Evolutionary conservation across 148 eudicot species (phyloP).

Genomic region (Rhododendron ovatum): DNA sequence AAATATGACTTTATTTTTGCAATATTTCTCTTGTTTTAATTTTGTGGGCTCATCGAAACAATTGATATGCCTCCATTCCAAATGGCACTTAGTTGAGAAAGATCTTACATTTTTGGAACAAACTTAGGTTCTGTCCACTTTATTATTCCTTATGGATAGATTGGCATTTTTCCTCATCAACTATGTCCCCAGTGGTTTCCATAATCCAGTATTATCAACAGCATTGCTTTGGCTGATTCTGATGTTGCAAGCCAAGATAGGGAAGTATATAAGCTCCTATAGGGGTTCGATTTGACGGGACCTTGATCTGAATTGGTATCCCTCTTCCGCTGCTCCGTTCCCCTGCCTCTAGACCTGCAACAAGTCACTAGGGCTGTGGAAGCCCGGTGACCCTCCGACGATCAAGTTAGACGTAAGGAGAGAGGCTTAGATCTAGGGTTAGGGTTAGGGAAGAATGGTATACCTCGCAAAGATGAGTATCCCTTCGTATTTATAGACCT

Average conservation of each 20-base stretch:
- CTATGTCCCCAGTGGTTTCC: not conserved
- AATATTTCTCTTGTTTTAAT: not conserved
- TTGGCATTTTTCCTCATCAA: not conserved
- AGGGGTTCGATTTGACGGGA: too few relatives aligned
- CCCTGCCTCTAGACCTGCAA: too few relatives aligned
- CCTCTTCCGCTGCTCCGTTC: too few relatives aligned
- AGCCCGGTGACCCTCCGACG: too few relatives aligned
- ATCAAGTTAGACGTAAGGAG: too few relatives aligned
- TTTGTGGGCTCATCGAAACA: not conserved
- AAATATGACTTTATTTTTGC: not conserved
- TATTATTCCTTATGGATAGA: not conserved
- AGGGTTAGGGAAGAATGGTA: too few relatives aligned
- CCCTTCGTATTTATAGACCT: too few relatives aligned
- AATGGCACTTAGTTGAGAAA: not conserved
- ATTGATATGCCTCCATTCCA: not conserved
- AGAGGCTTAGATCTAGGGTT: too few relatives aligned
- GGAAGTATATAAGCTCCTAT: not conserved
- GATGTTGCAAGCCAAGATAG: not conserved
- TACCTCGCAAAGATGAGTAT: too few relatives aligned
- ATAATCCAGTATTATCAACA: not conserved
- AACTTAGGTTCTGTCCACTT: not conserved
- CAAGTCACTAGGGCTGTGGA: too few relatives aligned
- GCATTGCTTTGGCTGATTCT: not conserved
- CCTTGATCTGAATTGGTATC: too few relatives aligned
- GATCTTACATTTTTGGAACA: not conserved